These are phyloP conservation scores for Antrodiella citrinella DNA, from an alignment of 768 basidiomycete species.

Conservation along the genomic window DNA sequence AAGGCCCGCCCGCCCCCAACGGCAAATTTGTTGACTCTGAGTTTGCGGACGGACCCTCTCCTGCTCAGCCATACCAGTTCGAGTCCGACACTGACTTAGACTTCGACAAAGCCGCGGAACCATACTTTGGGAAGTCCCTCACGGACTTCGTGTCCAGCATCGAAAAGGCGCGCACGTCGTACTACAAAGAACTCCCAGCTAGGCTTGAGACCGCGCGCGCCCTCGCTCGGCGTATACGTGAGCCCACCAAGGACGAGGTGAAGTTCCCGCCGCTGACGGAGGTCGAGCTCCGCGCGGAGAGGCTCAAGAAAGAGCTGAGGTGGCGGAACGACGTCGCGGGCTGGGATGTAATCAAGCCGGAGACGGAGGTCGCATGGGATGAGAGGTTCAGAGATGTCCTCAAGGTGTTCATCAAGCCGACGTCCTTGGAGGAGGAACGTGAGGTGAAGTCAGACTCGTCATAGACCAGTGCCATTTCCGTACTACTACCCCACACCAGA, in stretches of 20 bases:
- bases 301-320: conserved; percentile 79
- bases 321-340: conserved; percentile 79
- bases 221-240: conserved; percentile 63
- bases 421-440: conserved; percentile 8
- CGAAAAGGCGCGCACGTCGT: conserved; percentile 62
- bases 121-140: conserved; percentile 59
- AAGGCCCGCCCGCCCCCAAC: conserved; percentile 15
- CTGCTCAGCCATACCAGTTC: conserved; percentile 10
- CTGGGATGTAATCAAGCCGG: conserved; percentile 69
- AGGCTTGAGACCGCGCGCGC: conserved; percentile 68
- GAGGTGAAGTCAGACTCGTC: conserved; percentile 2
- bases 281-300: conserved; percentile 80
- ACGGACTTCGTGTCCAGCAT: conserved; percentile 42
- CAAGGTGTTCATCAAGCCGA: conserved; percentile 48
- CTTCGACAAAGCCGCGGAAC: conserved; percentile 63
- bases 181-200: conserved; percentile 62
- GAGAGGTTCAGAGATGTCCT: conserved; percentile 55
- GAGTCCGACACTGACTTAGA: conserved; percentile 48
- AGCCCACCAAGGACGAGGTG: conserved; percentile 80
- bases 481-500: not conserved
- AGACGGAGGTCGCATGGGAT: conserved; percentile 66
- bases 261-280: conserved; percentile 78
- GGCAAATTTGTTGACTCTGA: conserved; percentile 18
- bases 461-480: conserved; percentile 1
- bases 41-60: conserved; percentile 12